A percentile compares a stretch with the other conserved stretches of the same genome.
These are phyloP conservation scores for Alternaria longipes DNA, from an alignment of 2,329 filamentous ascomycete genomes.

Conservation along the genomic window DNA sequence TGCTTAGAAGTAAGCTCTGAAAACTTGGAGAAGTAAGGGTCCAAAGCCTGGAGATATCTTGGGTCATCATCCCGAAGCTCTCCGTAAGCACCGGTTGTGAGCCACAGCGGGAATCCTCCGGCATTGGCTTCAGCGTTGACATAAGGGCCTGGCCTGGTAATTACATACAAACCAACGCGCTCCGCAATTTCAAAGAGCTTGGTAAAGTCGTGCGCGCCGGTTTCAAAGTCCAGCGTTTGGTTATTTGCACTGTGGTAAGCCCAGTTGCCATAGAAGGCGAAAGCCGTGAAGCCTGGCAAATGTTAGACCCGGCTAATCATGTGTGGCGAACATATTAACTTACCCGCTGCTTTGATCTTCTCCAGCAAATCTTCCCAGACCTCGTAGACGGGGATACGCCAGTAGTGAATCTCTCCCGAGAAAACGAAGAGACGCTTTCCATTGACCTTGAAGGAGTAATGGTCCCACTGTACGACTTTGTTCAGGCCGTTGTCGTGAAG, in stretches of 20 bases:
- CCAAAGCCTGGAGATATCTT: slow-evolving; percentile 63
- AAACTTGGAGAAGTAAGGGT: slow-evolving; percentile 62
- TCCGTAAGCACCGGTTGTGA: slow-evolving; percentile 68
- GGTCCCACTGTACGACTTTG: slow-evolving; percentile 62
- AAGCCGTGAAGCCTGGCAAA: slow-evolving; percentile 56
- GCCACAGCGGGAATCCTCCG: slow-evolving; percentile 70
- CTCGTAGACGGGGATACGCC: slow-evolving; percentile 59
- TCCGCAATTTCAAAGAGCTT: slow-evolving; percentile 63
- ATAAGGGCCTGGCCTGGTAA: slow-evolving; percentile 68
- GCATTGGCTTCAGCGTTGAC: slow-evolving; percentile 71
- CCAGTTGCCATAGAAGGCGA: slow-evolving; percentile 60
- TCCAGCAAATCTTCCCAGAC: slow-evolving; percentile 62
- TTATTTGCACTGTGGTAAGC: slow-evolving; percentile 59
- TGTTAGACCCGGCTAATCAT: not conserved
- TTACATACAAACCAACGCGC: slow-evolving; percentile 64
- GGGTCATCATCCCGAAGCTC: slow-evolving; percentile 62
- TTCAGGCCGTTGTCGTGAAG: slow-evolving; percentile 60
- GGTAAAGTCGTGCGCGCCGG: slow-evolving; percentile 63
- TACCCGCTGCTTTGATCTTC: slow-evolving; percentile 59
- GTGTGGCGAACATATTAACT: not conserved
- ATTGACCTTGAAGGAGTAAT: slow-evolving; percentile 63
- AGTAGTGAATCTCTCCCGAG: slow-evolving; percentile 63
- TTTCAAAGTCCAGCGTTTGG: slow-evolving; percentile 60
- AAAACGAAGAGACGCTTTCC: slow-evolving; percentile 63
- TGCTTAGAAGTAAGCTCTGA: slow-evolving; percentile 62